Conservation (phyloP, 768 basidiomycete genomes). For the Goffeauzyma gilvescens region DNA sequence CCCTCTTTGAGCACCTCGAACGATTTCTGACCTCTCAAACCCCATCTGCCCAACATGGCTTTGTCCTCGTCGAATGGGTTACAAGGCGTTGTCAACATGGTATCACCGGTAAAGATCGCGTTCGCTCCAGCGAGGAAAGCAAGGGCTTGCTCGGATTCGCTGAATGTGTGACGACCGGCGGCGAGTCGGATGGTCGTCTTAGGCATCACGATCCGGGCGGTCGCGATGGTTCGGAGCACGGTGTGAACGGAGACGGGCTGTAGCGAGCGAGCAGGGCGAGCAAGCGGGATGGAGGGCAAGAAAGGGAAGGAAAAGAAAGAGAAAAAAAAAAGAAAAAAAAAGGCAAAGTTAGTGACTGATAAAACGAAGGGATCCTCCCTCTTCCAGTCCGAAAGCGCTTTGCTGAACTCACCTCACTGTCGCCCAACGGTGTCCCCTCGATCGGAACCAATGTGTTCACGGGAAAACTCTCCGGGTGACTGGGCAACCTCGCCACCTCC, state of each 20-base stretch:
- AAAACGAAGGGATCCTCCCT: background rate
- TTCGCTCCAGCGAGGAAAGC: constrained; percentile 93
- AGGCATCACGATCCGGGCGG: constrained; percentile 78
- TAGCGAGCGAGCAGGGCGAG: background rate
- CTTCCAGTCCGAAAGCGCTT: background rate
- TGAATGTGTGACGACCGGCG: constrained; percentile 72
- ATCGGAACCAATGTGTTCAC: constrained; percentile 96
- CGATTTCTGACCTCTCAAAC: constrained; percentile 71
- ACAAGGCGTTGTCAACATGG: constrained; percentile 95
- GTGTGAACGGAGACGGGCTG: constrained; percentile 66
- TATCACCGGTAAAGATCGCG: constrained; percentile 94
- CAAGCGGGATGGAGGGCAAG: background rate
- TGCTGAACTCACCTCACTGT: constrained; percentile 49
- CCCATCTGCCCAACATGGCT: constrained; percentile 82
- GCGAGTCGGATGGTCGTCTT: constrained; percentile 85
- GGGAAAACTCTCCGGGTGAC: constrained; percentile 97
- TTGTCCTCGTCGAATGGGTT: constrained; percentile 97
- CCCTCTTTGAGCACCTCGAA: constrained; percentile 50
- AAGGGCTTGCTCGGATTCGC: constrained; percentile 86
- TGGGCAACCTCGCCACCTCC: constrained; percentile 76
- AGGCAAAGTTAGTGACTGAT: constrained; percentile 3
- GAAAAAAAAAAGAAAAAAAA: background rate
- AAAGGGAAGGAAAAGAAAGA: background rate
- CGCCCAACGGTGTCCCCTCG: constrained; percentile 75
- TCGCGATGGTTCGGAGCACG: constrained; percentile 81